Base-by-base conservation (phyloP, 345 rosid species). In the Raphanus sativus region DNA sequence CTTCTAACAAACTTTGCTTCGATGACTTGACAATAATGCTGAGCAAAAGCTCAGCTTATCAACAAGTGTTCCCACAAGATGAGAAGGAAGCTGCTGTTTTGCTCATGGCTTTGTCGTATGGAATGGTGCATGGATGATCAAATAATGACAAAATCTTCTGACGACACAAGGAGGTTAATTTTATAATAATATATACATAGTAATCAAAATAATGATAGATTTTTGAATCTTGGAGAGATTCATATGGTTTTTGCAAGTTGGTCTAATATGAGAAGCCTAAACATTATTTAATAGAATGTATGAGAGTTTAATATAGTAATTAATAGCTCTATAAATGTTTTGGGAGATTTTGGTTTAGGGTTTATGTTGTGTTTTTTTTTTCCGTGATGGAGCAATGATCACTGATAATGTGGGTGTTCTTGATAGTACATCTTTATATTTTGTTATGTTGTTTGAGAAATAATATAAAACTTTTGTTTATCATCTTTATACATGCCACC, bases 11-110 rank as follows among this genome's bases (percentile, higher is more conserved):
- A 71, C 56, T 91, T 38, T 80, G 93, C 72, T 90, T 90, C 30
- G 96, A 91, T 80, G 98, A 91, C 29, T 87, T 90, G 80, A 83
- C 87, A 5, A 75, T 80, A 54, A 87, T 85, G 83, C 72, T 91
- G 85, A 89, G 89, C 78, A 88, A 90, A 75, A 86, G 84, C 69
- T 86, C 96, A 6, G 85, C 90, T 62, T 90, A 83, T 74, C 93
- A 89, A 63, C 81, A 80, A 80, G 87, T 90, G 79, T 94, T 91
- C 76, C 98, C 97, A 67, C 98, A 90, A 78, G 98, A 91, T 40
- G 98, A 94, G 84, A 91, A 92, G 81, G 97, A 94, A 84, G 98
- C 94, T 13, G 98, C 98, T 9, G 85, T 94, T 80, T 87, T 94
- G 60, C 91, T 94, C 34, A 94, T 94, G 97, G 97, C 98, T 75